A percentile compares a stretch with the other conserved stretches of the same genome.
These are phyloP conservation scores for Blastobotrys illinoisensis DNA, from an alignment of 1,139 yeast genomes.

Conservation along the genomic window DNA sequence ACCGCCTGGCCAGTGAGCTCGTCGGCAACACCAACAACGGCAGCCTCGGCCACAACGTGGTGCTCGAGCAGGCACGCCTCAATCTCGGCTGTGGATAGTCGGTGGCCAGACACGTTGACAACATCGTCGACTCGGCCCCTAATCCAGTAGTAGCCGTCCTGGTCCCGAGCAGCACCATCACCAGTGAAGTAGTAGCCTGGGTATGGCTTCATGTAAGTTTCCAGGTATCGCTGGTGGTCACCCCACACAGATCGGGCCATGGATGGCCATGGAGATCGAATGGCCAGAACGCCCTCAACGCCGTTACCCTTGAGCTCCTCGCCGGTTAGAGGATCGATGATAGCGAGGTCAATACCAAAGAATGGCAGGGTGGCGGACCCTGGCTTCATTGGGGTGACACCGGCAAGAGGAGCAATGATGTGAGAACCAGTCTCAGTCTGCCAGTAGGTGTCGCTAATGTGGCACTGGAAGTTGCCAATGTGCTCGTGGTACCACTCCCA, in stretches of 20 bases:
- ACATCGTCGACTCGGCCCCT: slow-evolving; percentile 99
- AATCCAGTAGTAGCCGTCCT: slow-evolving; percentile 97
- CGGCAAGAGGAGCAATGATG: slow-evolving; percentile 91
- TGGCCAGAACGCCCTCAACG: slow-evolving; percentile 93
- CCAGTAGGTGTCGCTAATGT: slow-evolving; percentile 95
- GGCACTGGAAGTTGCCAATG: slow-evolving; percentile 84
- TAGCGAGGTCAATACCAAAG: slow-evolving; percentile 86
- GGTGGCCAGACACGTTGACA: slow-evolving; percentile 95
- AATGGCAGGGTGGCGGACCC: slow-evolving; percentile 96
- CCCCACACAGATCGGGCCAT: slow-evolving; percentile 96
- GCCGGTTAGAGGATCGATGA: slow-evolving; percentile 90
- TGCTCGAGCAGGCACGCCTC: slow-evolving; percentile 88
- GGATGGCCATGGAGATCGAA: slow-evolving; percentile 91
- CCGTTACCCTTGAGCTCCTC: slow-evolving; percentile 79
- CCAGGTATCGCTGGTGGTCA: slow-evolving; percentile 84
- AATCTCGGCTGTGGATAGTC: slow-evolving; percentile 94
- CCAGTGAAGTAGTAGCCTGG: slow-evolving; percentile 98
- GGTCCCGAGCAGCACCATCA: slow-evolving; percentile 97
- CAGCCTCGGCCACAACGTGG: slow-evolving; percentile 79
- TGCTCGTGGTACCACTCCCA: slow-evolving; percentile 98
- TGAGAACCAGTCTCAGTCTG: slow-evolving; percentile 98
- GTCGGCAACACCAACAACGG: slow-evolving; percentile 91
- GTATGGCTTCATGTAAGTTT: slow-evolving; percentile 91
- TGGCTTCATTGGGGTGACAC: slow-evolving; percentile 91
- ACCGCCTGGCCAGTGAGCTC: slow-evolving; percentile 98